A percentile compares a stretch with the other conserved stretches of the same genome.
Evolutionary conservation across 1,139 yeast species (phyloP).

Genomic region (Zhuliangozyma blackwelliae): DNA sequence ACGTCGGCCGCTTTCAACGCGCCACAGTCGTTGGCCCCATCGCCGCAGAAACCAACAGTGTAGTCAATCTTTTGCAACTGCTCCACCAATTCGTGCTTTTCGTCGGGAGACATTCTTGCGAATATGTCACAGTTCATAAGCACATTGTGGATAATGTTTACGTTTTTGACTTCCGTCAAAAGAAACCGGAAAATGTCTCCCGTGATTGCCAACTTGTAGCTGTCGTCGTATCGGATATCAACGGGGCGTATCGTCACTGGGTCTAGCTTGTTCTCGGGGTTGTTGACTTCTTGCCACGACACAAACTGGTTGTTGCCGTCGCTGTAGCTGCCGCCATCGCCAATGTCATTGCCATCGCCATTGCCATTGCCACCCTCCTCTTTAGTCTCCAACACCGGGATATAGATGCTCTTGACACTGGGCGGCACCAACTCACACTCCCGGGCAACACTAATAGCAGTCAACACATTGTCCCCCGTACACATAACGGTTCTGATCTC

Average conservation of each 20-base stretch:
- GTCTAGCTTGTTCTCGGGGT: slow-evolving; percentile 54
- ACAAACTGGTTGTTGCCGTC: slow-evolving; percentile 23
- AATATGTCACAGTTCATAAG: slow-evolving; percentile 73
- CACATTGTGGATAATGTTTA: slow-evolving; percentile 46
- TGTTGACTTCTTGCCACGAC: slow-evolving; percentile 63
- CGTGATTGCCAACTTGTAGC: slow-evolving; percentile 75
- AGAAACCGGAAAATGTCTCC: slow-evolving; percentile 87
- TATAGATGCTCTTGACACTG: slow-evolving; percentile 48
- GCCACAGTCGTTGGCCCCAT: slow-evolving; percentile 97
- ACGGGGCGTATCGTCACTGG: slow-evolving; percentile 56
- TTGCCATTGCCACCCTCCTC: slow-evolving; percentile 15
- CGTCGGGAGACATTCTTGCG: slow-evolving; percentile 99
- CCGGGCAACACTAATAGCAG: slow-evolving; percentile 89
- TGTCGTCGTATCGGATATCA: slow-evolving; percentile 21
- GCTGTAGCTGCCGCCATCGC: too few relatives aligned
- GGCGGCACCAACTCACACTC: slow-evolving; percentile 68
- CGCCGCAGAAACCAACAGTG: slow-evolving; percentile 97
- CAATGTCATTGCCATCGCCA: too few relatives aligned
- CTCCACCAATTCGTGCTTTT: slow-evolving; percentile 90
- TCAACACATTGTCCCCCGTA: slow-evolving; percentile 92
- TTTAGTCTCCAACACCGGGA: slow-evolving; percentile 56
- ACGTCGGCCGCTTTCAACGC: slow-evolving; percentile 97
- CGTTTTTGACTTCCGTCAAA: slow-evolving; percentile 51
- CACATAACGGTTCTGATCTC: slow-evolving; percentile 87
- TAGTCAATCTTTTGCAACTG: slow-evolving; percentile 80